These are phyloP conservation scores for Aquilaria sinensis DNA, from an alignment of 345 rosid species.

Conservation along the genomic window DNA sequence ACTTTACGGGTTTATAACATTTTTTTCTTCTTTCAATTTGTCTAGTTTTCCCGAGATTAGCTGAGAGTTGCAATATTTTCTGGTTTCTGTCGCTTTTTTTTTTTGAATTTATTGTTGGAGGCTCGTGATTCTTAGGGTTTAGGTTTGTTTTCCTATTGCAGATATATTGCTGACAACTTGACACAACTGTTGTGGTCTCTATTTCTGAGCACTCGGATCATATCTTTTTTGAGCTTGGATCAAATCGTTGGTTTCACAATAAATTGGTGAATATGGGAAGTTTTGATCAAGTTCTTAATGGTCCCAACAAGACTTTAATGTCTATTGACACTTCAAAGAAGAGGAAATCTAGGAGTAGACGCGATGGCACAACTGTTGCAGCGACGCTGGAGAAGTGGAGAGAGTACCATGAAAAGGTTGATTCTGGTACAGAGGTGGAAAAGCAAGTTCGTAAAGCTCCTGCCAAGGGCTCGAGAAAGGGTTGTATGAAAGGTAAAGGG, in stretches of 20 bases:
- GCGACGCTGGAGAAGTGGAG: conserved; percentile 64
- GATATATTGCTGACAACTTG: too few species aligned
- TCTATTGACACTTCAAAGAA: conserved; percentile 33
- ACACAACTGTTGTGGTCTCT: too few species aligned
- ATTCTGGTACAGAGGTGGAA: conserved; percentile 15
- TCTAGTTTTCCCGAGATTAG: too few species aligned
- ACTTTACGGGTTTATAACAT: too few species aligned
- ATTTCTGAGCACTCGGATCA: background rate
- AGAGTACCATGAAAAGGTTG: conserved; percentile 33
- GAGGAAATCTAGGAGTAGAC: conserved; percentile 41
- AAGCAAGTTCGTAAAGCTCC: conserved; percentile 36
- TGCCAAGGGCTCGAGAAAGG: conserved; percentile 71
- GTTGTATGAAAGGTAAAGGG: conserved; percentile 93
- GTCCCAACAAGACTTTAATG: conserved; percentile 13
- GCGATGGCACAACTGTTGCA: conserved; percentile 37
- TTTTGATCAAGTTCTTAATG: conserved; percentile 15
- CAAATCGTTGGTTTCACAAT: background rate
- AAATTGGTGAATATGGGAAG: conserved; percentile 18
- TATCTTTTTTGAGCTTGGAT: conserved; percentile 4
- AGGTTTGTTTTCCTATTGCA: too few species aligned
- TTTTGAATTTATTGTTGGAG: too few species aligned
- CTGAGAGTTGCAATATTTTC: too few species aligned
- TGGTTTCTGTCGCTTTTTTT: too few species aligned
- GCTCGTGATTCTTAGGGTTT: too few species aligned
- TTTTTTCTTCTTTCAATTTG: too few species aligned